Base-by-base conservation (phyloP, 108 stramenopile species). In the Stephanodiscus triporus region DNA sequence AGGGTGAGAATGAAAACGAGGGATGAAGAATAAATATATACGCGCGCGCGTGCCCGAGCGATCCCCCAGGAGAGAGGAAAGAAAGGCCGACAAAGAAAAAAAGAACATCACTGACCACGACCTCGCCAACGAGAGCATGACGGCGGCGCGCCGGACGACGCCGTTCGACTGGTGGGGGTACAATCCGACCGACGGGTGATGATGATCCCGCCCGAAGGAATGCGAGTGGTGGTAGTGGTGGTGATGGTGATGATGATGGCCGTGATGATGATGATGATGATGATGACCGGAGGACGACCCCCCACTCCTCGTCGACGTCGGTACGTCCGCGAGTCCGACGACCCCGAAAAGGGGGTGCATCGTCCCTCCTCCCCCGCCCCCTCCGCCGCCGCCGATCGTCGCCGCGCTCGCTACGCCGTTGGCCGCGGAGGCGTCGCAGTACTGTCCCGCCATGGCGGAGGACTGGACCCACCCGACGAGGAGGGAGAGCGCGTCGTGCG, bases 371-470 rank as follows among this genome's bases (percentile, higher is more conserved):
- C 51, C 63, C 6, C 66, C 66, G 9, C 50, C 66, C 55, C 19
- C 43, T 42, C 29, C 43, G 10, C 40, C 48, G 14, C 42, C 16
- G 26, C 72, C 72, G 5, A 65, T 56, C 69, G 70, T 70, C 14
- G 69, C 68, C 26, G 69, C 62, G 23, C 66, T 61, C 10, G 76
- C 68, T 16, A 77, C 63, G 19, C 76, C 76, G 16, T 68, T 53
- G 23, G 70, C 70, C n/a, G 77, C 77, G 58, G 70, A 71, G 0
- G 23, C 55, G 64, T 78, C 77, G 55, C 77, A 78, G 50, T 71
- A 78, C 61, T 78, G 77, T 29, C 77, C 77, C 10, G 69, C 77
- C 77, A 78, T 78, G 64, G 57, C 55, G 19, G 43, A 71, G 22
- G 55, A 32, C 51, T 71, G 69, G 40, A 78, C 51, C 27, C 58